Percentiles rank a stretch among this genome's conserved stretches.
Conservation (phyloP, 116 monocot species). For the Cymodocea nodosa region DNA sequence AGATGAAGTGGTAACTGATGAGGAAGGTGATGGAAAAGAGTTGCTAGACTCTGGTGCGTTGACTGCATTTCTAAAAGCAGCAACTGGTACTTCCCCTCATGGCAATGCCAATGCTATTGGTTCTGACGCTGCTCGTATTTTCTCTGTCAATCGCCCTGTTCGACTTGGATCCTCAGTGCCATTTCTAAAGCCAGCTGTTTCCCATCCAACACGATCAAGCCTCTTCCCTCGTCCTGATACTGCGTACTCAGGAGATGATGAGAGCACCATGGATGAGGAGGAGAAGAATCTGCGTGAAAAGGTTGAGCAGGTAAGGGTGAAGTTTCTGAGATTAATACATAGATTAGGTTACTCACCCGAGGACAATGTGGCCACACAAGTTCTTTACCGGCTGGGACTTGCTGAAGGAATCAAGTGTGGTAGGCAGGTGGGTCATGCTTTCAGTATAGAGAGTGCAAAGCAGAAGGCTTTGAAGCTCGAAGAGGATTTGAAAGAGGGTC, state of each 20-base stretch:
- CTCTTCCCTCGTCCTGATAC: conserved; percentile 24
- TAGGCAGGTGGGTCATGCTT: conserved; percentile 27
- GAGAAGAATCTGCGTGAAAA: conserved; percentile 75
- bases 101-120: conserved; percentile 27
- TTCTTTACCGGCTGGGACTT: conserved; percentile 50
- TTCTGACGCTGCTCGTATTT: conserved; percentile 37
- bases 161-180: conserved; percentile 54
- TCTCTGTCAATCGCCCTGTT: conserved; percentile 51
- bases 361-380: conserved; percentile 51
- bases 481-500: conserved; percentile 36
- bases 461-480: conserved; percentile 54
- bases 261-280: conserved; percentile 42
- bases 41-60: conserved; percentile 46
- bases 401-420: conserved; percentile 59
- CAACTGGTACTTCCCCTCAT: conserved; percentile 40
- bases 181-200: conserved; percentile 35
- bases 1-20: conserved; percentile 42
- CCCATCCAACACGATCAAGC: conserved; percentile 22
- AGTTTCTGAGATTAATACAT: conserved; percentile 62
- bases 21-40: conserved; percentile 30
- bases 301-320: conserved; percentile 58
- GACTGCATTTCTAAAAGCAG: conserved; percentile 60
- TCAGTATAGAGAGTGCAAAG: conserved; percentile 40
- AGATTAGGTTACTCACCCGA: conserved; percentile 60
- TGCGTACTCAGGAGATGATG: conserved; percentile 18